These are phyloP conservation scores for Aspergillus panamensis DNA, from an alignment of 495 filamentous ascomycete species.

Conservation along the genomic window DNA sequence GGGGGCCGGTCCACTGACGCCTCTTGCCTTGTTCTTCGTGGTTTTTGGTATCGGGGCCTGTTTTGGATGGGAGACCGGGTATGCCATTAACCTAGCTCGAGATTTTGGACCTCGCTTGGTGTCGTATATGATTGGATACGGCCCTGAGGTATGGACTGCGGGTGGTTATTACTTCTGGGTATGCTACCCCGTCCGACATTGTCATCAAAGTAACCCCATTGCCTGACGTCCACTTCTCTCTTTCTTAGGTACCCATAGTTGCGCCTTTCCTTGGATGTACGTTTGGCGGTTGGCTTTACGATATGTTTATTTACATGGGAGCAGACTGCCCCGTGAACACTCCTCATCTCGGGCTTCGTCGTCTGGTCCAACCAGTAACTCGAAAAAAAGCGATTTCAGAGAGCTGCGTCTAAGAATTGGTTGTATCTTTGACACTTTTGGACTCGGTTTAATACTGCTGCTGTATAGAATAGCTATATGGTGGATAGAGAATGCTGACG, in stretches of 20 bases:
- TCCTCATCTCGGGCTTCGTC: conserved; percentile 53
- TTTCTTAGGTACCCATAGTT: conserved; percentile 47
- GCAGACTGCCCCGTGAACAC: conserved; percentile 54
- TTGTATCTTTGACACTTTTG: no score
- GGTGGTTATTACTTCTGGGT: conserved; percentile 65
- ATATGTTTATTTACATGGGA: conserved; percentile 59
- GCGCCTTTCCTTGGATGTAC: conserved; percentile 55
- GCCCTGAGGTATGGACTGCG: conserved; percentile 58
- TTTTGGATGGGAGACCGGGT: conserved; percentile 68
- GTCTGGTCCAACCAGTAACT: conserved; percentile 29
- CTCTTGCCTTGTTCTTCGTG: conserved; percentile 59
- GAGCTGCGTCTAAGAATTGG: conserved; percentile 26
- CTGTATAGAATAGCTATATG: no score
- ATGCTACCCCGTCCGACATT: conserved; percentile 16
- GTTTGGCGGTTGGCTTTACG: conserved; percentile 60
- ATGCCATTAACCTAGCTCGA: conserved; percentile 63
- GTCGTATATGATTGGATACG: conserved; percentile 60
- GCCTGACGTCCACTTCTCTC: not conserved
- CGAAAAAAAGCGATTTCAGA: conserved; percentile 8
- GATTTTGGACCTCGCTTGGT: conserved; percentile 66
- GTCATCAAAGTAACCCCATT: not conserved
- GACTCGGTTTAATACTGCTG: no score
- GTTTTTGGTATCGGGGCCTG: conserved; percentile 64
- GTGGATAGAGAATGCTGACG: no score
- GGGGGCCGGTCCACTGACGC: conserved; percentile 47